Evolutionary conservation across 2,329 filamentous ascomycete species (phyloP).

Genomic region (Pseudocercospora macadamiae): DNA sequence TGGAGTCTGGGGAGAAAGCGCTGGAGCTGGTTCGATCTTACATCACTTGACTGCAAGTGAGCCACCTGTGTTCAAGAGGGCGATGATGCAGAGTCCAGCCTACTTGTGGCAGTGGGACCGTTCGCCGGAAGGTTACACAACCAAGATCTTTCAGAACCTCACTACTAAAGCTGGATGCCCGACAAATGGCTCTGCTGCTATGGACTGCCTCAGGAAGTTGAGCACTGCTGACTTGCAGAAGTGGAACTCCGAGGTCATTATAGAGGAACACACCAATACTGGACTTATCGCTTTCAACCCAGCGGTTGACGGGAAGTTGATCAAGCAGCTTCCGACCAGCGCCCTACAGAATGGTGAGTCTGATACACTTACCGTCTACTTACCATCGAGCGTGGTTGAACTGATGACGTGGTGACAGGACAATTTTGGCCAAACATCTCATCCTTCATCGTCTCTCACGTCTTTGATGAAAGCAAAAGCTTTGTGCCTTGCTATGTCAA

Average conservation of each 20-base stretch:
- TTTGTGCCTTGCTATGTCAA: constrained; percentile 8
- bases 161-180: constrained; percentile 36
- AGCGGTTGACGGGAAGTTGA: constrained; percentile 47
- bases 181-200: constrained; percentile 40
- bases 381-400: too few relatives aligned
- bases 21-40: constrained; percentile 58
- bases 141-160: constrained; percentile 45
- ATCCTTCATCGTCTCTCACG: not conserved
- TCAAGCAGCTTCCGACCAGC: not conserved
- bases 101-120: constrained; percentile 43
- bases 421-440: constrained; percentile 1
- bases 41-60: constrained; percentile 54
- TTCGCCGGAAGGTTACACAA: constrained; percentile 35
- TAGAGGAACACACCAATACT: constrained; percentile 50
- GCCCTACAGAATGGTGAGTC: not conserved
- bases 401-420: not conserved
- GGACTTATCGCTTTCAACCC: constrained; percentile 50
- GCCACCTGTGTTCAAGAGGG: constrained; percentile 43
- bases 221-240: constrained; percentile 49
- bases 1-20: constrained; percentile 46
- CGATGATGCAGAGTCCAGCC: constrained; percentile 52
- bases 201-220: not conserved
- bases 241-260: constrained; percentile 44
- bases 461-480: constrained; percentile 1
- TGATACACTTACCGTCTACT: too few relatives aligned